phyloP scores from a whole-genome alignment of 192 early-diverging fungal species.

The Backusella tuberculispora region DNA sequence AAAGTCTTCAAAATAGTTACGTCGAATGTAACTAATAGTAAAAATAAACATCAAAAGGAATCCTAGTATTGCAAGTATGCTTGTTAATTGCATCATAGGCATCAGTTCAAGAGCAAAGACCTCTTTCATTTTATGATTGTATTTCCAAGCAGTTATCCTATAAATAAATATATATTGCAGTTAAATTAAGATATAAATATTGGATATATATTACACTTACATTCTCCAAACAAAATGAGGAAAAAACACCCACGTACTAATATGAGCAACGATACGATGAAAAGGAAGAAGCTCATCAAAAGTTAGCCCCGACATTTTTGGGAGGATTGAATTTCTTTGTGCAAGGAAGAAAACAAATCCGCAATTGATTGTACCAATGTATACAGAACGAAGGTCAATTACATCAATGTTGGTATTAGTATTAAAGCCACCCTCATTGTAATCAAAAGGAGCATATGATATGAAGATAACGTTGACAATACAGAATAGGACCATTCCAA shows the following conservation, averaged over 20 bases:
- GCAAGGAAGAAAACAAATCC: constrained; percentile 42
- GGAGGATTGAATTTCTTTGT: constrained; percentile 42
- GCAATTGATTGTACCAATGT: constrained; percentile 37
- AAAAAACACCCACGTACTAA: constrained; percentile 29
- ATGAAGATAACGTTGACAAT: constrained; percentile 26
- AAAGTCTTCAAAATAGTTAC: neutral
- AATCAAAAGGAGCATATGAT: constrained; percentile 33
- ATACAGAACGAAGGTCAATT: constrained; percentile 33
- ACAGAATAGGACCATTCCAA: constrained; percentile 21
- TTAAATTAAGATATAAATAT: too few relatives aligned
- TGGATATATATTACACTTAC: constrained; percentile 18
- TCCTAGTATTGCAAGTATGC: too few relatives aligned
- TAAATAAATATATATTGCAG: too few relatives aligned
- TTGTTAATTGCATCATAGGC: too few relatives aligned
- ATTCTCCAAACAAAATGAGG: constrained; percentile 41
- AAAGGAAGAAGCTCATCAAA: constrained; percentile 45
- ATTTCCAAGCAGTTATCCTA: too few relatives aligned
- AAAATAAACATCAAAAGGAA: too few relatives aligned
- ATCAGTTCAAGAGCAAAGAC: too few relatives aligned
- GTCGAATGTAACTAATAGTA: too few relatives aligned
- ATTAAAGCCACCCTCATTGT: neutral
- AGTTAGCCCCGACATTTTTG: constrained; percentile 38
- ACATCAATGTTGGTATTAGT: neutral
- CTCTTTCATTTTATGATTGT: too few relatives aligned
- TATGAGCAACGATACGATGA: constrained; percentile 43